phyloP scores from a whole-genome alignment of 441 rosid genomes.

The Oxalis stricta region DNA sequence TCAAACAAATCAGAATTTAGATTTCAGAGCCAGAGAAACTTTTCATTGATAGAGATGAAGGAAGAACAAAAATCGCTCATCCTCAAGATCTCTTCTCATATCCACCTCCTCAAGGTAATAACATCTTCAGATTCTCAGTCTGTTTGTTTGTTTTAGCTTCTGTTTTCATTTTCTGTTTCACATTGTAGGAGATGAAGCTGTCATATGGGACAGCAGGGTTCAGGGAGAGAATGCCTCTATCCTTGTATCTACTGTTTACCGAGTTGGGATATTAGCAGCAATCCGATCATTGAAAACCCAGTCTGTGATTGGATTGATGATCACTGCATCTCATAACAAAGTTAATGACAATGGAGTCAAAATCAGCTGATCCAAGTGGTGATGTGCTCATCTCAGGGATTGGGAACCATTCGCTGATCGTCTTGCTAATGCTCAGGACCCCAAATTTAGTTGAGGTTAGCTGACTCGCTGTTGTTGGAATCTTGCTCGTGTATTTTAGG shows the following conservation, averaged over 20 bases:
- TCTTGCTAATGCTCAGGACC: conserved; percentile 53
- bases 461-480: background rate
- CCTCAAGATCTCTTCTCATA: background rate
- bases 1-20: background rate
- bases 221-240: conserved; percentile 61
- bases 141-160: background rate
- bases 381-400: conserved; percentile 77
- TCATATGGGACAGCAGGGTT: conserved; percentile 86
- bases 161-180: background rate
- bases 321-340: conserved; percentile 87
- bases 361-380: conserved; percentile 71
- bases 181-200: conserved; percentile 34
- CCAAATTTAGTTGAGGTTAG: conserved; percentile 39
- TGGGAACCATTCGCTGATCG: conserved; percentile 94
- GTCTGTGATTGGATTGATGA: conserved; percentile 64
- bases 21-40: background rate
- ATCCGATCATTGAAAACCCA: conserved; percentile 67
- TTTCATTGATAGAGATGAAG: background rate
- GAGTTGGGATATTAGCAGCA: conserved; percentile 75
- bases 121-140: background rate
- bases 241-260: conserved; percentile 54
- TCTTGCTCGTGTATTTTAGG: too few species aligned
- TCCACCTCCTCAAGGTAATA: background rate
- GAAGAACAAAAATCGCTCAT: background rate
- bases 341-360: conserved; percentile 77